Evolutionary conservation across 768 basidiomycete species (phyloP), one percentile per base, ranked within the genome.

Genomic region (Leccinum arenicola): DNA sequence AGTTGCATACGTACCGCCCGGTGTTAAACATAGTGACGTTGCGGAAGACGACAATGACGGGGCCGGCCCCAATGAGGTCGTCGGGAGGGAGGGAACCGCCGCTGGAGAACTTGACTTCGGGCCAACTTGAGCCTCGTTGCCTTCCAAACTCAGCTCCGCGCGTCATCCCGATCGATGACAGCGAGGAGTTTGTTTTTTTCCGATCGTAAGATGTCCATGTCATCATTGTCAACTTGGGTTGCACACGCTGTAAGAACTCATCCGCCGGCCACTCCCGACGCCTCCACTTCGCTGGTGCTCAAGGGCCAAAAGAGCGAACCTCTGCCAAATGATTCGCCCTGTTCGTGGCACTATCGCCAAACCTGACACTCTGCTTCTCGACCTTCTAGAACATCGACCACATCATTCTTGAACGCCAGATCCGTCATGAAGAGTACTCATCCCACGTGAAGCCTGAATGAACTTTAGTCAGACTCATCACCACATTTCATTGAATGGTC

Each of bases 401-500:
- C 21, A 50, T 45, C 40, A 52, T 43, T 25, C 25, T 8, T 38
- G 40, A 53, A 40, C 14, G 19, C 50, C 33, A 58, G 55, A 38
- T 23, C 35, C 11, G 14, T 48, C 15, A 25, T 43, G 31, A 38
- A 45, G 5, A 19, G 35, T 21, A 25, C 27, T 36, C 51, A 35
- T 58, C 50, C 64, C 57, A 68, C 64, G 63, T 49, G 60, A 64
- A 25, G 33, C 17, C 36, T 29, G 47, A 38, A 31, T 38, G 11
- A 33, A 19, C 9, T 38, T 50, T 36, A 47, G 47, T 61, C 33
- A 55, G 27, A 52, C 31, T 25, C 29, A 54, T 45, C 2, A 45
- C 19, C 52, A 54, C 50, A 54, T 47, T 70, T 65, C 56, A 65
- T 61, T 55, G 55, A 62, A 52, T 63, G 21, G 70, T 71, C 72